Conservation (phyloP, 495 filamentous ascomycete species). For the Podospora pseudoanserina region DNA sequence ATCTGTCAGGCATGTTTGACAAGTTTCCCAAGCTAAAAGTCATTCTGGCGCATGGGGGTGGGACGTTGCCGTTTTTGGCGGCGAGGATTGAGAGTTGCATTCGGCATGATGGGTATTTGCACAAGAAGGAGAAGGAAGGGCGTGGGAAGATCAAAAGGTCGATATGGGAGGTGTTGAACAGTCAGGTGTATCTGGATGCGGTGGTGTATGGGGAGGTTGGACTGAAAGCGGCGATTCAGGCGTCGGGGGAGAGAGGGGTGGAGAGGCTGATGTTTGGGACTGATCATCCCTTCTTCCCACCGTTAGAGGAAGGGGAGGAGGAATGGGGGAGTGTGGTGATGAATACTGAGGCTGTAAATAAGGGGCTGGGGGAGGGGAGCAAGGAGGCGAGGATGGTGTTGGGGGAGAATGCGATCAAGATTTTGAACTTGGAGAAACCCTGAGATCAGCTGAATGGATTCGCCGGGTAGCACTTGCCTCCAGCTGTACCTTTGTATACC, state of each 20-base stretch:
- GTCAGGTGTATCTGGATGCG: conserved; percentile 89
- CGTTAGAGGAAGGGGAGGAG: conserved; percentile 51
- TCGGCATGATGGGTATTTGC: conserved; percentile 70
- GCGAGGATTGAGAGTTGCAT: conserved; percentile 88
- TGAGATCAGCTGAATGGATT: too few relatives aligned
- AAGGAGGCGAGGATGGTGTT: conserved; percentile 52
- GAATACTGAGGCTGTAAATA: conserved; percentile 69
- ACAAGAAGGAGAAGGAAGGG: conserved; percentile 46
- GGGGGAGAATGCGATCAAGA: conserved; percentile 66
- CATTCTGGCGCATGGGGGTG: conserved; percentile 83
- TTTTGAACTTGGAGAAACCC: conserved; percentile 39
- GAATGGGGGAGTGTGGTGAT: conserved; percentile 81
- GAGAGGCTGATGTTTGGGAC: conserved; percentile 81
- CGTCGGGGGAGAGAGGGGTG: conserved; percentile 57
- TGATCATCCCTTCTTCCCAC: conserved; percentile 95
- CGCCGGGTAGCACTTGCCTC: too few relatives aligned
- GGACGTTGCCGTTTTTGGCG: conserved; percentile 83
- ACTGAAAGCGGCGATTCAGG: conserved; percentile 66
- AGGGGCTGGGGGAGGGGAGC: conserved; percentile 52
- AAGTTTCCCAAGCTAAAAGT: conserved; percentile 65
- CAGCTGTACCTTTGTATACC: too few relatives aligned
- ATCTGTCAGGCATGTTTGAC: conserved; percentile 80
- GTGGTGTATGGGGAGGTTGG: conserved; percentile 76
- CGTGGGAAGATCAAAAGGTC: conserved; percentile 42
- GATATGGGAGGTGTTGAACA: conserved; percentile 76